Conservation (phyloP, 768 basidiomycete species). For the Suillus subluteus region DNA sequence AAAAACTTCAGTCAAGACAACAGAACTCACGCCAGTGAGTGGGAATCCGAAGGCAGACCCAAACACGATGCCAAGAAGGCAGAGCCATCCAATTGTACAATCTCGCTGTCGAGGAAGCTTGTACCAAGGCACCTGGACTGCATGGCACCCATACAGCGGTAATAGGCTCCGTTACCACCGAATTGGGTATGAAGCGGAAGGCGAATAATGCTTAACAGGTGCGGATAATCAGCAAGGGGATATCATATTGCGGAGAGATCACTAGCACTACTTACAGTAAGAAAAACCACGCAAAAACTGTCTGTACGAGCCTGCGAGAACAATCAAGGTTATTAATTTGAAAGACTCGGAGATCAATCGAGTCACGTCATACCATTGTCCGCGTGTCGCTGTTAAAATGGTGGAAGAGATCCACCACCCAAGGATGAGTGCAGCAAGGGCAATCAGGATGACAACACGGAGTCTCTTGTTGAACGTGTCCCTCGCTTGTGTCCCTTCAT, state of each 20-base stretch:
- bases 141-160: conserved; percentile 68
- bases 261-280: conserved; percentile 51
- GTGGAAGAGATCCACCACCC: conserved; percentile 89
- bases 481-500: conserved; percentile 14
- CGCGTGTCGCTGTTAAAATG: conserved; percentile 67
- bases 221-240: background rate
- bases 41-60: conserved; percentile 88
- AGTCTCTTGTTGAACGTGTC: conserved; percentile 24
- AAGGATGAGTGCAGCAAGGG: conserved; percentile 62
- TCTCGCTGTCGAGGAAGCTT: conserved; percentile 55
- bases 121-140: conserved; percentile 72
- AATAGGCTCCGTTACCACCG: conserved; percentile 71
- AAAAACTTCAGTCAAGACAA: conserved; percentile 12
- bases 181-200: conserved; percentile 82
- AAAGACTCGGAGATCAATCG: background rate
- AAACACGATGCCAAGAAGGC: conserved; percentile 75
- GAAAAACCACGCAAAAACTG: conserved; percentile 84
- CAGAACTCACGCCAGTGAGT: conserved; percentile 50
- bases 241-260: background rate
- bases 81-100: conserved; percentile 75
- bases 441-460: conserved; percentile 53
- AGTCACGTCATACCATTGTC: conserved; percentile 61
- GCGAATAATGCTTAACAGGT: conserved; percentile 64
- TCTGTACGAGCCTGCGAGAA: conserved; percentile 68
- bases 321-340: conserved; percentile 6